These are phyloP conservation scores for Rhodamnia rubescens DNA, from an alignment of 345 rosid species.

Conservation along the genomic window DNA sequence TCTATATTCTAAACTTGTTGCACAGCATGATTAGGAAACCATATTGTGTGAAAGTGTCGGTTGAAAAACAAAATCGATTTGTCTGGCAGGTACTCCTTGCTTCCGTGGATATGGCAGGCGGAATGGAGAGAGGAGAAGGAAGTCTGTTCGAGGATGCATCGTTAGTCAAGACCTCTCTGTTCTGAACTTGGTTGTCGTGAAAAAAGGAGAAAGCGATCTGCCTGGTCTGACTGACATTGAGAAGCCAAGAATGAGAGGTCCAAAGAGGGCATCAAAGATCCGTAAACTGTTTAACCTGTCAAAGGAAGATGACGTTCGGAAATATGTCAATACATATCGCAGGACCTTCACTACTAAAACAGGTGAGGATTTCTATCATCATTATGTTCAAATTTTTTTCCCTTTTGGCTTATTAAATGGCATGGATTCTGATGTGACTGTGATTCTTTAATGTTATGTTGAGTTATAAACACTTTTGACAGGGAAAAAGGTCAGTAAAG, in stretches of 20 bases:
- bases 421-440: not conserved
- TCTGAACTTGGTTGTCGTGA: constrained; percentile 76
- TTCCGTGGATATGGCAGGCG: constrained; percentile 82
- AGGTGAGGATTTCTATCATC: constrained; percentile 18
- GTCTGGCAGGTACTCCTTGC: constrained; percentile 35
- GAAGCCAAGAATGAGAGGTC: constrained; percentile 94
- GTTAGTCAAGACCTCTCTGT: constrained; percentile 84
- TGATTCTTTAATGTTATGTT: not conserved
- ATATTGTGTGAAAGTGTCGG: not conserved
- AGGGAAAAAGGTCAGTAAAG: constrained; percentile 83
- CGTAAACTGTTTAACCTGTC: constrained; percentile 72
- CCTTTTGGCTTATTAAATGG: not conserved
- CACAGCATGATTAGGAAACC: not conserved
- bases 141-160: constrained; percentile 77
- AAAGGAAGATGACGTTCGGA: constrained; percentile 89
- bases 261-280: constrained; percentile 90
- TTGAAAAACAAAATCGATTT: not conserved
- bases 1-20: not conserved
- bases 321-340: constrained; percentile 83
- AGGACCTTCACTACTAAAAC: constrained; percentile 61
- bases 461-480: not conserved
- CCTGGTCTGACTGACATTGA: constrained; percentile 88
- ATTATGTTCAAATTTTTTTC: not conserved
- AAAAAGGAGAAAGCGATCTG: constrained; percentile 76
- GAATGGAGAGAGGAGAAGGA: constrained; percentile 4